A percentile compares a stretch with the other conserved stretches of the same genome.
Conservation (phyloP, 257 asterid genomes). For the Sherardia arvensis region DNA sequence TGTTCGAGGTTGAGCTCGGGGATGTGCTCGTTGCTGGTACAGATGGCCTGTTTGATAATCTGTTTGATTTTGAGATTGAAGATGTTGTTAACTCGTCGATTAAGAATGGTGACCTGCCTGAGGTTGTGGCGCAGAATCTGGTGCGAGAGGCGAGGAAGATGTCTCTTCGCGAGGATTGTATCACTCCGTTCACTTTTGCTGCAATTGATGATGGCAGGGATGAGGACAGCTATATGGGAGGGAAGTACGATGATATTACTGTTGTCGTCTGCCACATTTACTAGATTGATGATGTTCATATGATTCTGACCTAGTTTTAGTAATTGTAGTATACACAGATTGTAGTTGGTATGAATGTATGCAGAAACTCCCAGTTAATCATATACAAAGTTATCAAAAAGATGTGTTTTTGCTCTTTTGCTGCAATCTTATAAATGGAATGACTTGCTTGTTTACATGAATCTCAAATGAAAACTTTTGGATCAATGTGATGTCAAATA, state of each 20-base stretch:
- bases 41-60: constrained; percentile 43
- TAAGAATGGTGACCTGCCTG: background rate
- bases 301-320: too few species aligned
- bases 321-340: too few species aligned
- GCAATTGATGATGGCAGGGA: constrained; percentile 17
- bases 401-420: too few species aligned
- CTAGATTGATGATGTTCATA: background rate
- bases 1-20: constrained; percentile 17
- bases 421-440: too few species aligned
- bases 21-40: constrained; percentile 38
- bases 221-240: constrained; percentile 16
- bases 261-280: constrained; percentile 24
- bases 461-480: too few species aligned
- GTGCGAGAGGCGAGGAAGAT: constrained; percentile 6
- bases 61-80: constrained; percentile 20
- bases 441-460: too few species aligned
- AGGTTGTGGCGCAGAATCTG: constrained; percentile 1
- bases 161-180: background rate
- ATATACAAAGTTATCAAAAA: too few species aligned
- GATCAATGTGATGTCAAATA: too few species aligned
- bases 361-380: too few species aligned
- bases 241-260: constrained; percentile 46
- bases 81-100: background rate
- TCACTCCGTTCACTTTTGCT: constrained; percentile 24
- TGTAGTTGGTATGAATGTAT: too few species aligned